phyloP scores from a whole-genome alignment of 2,329 filamentous ascomycete species.

The Botrytis deweyae region DNA sequence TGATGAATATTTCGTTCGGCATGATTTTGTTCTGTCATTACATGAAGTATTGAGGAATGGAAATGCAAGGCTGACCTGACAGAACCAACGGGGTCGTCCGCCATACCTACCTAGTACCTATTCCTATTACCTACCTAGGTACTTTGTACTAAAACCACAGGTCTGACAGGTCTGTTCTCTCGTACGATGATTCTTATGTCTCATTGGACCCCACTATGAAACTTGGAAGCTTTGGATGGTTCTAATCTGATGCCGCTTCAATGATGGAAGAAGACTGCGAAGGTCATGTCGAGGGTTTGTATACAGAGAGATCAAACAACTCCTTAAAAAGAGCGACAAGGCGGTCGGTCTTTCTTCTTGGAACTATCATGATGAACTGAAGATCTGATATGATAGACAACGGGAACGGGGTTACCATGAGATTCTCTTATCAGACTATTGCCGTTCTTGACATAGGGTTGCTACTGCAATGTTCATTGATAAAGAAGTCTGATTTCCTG shows the following conservation, averaged over 20 bases:
- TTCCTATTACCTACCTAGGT: not conserved
- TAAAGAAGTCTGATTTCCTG: not conserved
- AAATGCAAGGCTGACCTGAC: not conserved
- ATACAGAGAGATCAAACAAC: not conserved
- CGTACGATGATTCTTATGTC: slow-evolving; percentile 5
- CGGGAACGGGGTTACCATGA: not conserved
- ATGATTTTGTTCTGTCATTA: slow-evolving; percentile 6
- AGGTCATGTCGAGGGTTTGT: not conserved
- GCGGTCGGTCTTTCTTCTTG: not conserved
- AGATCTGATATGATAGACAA: not conserved
- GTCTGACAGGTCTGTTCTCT: not conserved
- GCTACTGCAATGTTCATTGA: not conserved
- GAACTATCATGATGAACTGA: not conserved
- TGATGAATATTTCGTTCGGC: not conserved
- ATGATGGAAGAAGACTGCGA: not conserved
- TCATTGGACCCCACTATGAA: not conserved
- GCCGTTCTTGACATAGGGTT: not conserved
- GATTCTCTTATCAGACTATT: not conserved
- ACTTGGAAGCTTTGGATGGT: not conserved
- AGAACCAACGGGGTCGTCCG: not conserved
- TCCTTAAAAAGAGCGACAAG: slow-evolving; percentile 4
- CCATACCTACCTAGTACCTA: not conserved
- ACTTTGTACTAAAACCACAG: not conserved
- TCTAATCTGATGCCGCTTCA: not conserved
- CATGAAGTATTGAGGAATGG: not conserved